A percentile compares a stretch with the other conserved stretches of the same genome.
phyloP scores from a whole-genome alignment of 139 green algal species.

The Edaphochlamys debaryana region DNA sequence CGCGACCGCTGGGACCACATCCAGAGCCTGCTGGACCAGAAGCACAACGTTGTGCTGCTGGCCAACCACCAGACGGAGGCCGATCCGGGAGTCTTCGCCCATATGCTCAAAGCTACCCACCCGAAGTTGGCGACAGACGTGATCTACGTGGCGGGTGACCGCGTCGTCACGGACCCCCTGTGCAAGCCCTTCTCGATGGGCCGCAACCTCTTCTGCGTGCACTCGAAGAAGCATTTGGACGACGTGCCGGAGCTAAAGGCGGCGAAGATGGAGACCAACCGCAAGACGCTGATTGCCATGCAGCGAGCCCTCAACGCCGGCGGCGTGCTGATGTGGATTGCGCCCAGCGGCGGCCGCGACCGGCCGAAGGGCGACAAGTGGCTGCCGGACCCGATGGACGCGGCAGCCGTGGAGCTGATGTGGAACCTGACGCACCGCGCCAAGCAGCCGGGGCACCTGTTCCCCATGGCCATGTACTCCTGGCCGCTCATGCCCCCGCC shows the following conservation, averaged over 20 bases:
- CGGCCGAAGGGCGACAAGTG: constrained; percentile 74
- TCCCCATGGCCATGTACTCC: constrained; percentile 93
- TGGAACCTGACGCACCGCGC: constrained; percentile 65
- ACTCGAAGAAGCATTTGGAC: constrained; percentile 98
- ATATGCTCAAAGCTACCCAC: constrained; percentile 89
- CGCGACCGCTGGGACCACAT: constrained; percentile 64
- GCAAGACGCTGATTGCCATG: constrained; percentile 86
- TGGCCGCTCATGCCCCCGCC: constrained; percentile 96
- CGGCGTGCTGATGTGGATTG: constrained; percentile 94
- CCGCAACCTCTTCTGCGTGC: constrained; percentile 98
- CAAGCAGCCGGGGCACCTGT: constrained; percentile 85
- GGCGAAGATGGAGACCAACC: constrained; percentile 91
- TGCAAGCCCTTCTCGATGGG: constrained; percentile 99
- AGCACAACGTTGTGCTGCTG: constrained; percentile 96
- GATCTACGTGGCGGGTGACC: constrained; percentile 88
- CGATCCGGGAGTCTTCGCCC: constrained; percentile 95
- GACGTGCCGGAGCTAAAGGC: constrained; percentile 89
- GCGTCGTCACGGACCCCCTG: constrained; percentile 95
- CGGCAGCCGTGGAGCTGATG: constrained; percentile 93
- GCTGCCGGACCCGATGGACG: constrained; percentile 86
- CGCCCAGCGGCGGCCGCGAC: constrained; percentile 89
- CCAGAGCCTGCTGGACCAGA: constrained; percentile 67
- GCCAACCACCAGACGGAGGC: constrained; percentile 99
- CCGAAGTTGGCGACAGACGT: constrained; percentile 82
- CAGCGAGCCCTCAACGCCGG: constrained; percentile 71